Base-by-base conservation (phyloP, 129 eudicot species). In the Artemisia tridentata region DNA sequence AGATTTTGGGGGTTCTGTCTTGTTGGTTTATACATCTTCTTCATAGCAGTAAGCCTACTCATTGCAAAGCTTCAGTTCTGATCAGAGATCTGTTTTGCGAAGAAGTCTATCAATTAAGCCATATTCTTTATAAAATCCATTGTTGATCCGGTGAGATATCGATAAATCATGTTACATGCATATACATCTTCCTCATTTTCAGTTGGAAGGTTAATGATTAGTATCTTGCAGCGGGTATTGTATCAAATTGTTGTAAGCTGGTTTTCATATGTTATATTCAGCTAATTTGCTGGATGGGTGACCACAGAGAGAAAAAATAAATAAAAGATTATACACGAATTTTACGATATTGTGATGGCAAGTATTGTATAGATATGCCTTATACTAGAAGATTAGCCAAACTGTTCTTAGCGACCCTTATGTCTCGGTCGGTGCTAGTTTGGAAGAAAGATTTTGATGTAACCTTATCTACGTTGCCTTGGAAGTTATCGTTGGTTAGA, bases 1-100 rank as follows among this genome's bases (percentile, higher is more conserved):
- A 86, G 96, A 60, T 82, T 90, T 63, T 95, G 97, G 99, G 99
- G 99, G 1, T 90, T 90, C 75, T 95, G 97, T 78, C 99, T 95
- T 72, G 97, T 95, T 56, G 96, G 85, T 29, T 84, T 95, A 51
- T 93, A 93, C 65, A 77, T 79, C 54, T 71, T 82, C 55, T 93
- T 93, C 74, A 90, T 93, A 38, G 84, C 72, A 18, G 70, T 87
- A 29, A 93, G 99, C 75, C 78, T 90, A 34, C 15, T 93, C 71
- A 88, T 95, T 63, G 96, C 95, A 3, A 87, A 60, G 75, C 84
- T 93, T 72, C 86, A 84, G 16, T 75, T 75, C 63, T 90, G 85
- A 87, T 70, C 45, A 14, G 34, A 38, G 45, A 38, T 38, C 11
- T 0, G 45, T 38, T 38, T 38, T 8, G 11, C 11, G 11, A 38